Evolutionary conservation across 2,329 filamentous ascomycete genomes (phyloP).

Genomic region (Penicillium sp.): DNA sequence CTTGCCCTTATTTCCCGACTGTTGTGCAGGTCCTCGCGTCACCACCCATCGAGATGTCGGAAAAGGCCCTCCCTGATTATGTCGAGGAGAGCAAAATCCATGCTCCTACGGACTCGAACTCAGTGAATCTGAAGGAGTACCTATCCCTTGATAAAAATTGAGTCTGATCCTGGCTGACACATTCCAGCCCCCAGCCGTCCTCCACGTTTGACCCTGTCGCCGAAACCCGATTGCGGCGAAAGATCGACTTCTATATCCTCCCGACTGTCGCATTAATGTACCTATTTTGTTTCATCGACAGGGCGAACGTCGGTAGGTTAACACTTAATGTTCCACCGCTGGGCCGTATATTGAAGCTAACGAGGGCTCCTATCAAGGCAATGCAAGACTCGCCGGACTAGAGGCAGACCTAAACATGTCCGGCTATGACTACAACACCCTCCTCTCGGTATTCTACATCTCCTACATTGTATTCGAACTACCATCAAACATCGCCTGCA

Average conservation of each 20-base stretch:
- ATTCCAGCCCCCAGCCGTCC: not conserved
- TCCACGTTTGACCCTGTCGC: slow-evolving; percentile 58
- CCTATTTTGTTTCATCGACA: slow-evolving; percentile 75
- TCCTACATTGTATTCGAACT: slow-evolving; percentile 76
- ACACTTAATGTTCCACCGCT: too few relatives aligned
- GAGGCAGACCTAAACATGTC: slow-evolving; percentile 64
- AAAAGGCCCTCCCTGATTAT: not conserved
- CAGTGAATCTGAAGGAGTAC: slow-evolving; percentile 44
- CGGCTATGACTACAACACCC: slow-evolving; percentile 70
- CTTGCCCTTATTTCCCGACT: too few relatives aligned
- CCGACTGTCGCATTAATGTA: slow-evolving; percentile 71
- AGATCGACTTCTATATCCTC: slow-evolving; percentile 69
- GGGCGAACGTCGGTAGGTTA: slow-evolving; percentile 69
- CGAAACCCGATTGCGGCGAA: slow-evolving; percentile 62
- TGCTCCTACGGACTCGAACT: not conserved
- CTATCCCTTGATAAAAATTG: not conserved
- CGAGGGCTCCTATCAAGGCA: slow-evolving; percentile 51
- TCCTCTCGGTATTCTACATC: slow-evolving; percentile 73
- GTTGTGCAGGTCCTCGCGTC: too few relatives aligned
- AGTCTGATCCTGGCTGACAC: not conserved
- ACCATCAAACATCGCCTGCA: slow-evolving; percentile 70
- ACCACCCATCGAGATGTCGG: not conserved
- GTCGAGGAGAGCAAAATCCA: not conserved
- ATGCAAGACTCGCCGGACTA: slow-evolving; percentile 70
- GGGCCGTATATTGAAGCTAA: too few relatives aligned